Evolutionary conservation across 140 eudicot species (phyloP), one percentile per base, ranked within the genome.

Genomic region (Erigeron philadelphicus): DNA sequence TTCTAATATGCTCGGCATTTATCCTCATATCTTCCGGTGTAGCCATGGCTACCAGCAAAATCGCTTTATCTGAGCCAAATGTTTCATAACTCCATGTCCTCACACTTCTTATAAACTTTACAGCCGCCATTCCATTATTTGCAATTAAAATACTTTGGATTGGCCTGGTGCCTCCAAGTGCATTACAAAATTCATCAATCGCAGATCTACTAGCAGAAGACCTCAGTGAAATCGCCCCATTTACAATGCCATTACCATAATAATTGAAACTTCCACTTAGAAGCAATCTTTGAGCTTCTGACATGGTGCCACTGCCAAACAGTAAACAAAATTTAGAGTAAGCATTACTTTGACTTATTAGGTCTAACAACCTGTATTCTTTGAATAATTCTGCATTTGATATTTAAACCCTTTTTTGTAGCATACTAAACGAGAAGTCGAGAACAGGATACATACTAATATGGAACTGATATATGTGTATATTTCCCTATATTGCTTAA

Each of bases 61-160:
- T 88, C 23, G 96, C 98, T 83, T 93, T 93, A 64, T 93, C 98
- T 13, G 96, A 67, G 44, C 98, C 98, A 80, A 93, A 93, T 55
- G 98, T 86, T 62, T 93, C 98, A 45, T 93, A 93, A 71, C 96
- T 90, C 98, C 98, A 93, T 35, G 98, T 83, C 66, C 96, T 83
- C 17, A 93, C 80, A 64, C 98, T 93, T 67, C 98, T 86, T 68
- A 93, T 93, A 76, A 93, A 93, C 80, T 93, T 93, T 41, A 93
- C 98, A 11, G 98, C 98, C 13, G 98, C 98, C 98, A 93, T 93
- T 76, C 98, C 98, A 80, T 93, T 93, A 85, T 93, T 93, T 16
- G 98, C 93, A 40, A 93, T 84, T 60, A 93, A 83, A 50, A 93
- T 93, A 66, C 96, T 93, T 48, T 83, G 95, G 9, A 93, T 93